Conservation (phyloP, 2,329 filamentous ascomycete species). For the Aspergillus calidoustus region DNA sequence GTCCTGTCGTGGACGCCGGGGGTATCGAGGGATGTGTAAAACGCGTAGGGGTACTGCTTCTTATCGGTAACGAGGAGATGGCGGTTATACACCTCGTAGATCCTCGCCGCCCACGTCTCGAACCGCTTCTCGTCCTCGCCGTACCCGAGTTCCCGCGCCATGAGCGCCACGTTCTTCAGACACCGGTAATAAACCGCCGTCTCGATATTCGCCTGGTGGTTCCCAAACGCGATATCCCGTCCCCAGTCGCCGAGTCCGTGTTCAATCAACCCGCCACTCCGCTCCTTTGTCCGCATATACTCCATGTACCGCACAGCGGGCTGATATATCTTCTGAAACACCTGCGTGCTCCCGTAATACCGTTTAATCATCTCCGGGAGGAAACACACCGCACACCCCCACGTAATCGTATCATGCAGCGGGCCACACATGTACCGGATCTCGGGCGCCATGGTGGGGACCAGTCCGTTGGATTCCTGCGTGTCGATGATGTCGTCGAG, state of each 20-base stretch:
- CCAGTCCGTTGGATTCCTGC: constrained; percentile 51
- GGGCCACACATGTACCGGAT: constrained; percentile 56
- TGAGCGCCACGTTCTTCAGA: constrained; percentile 28
- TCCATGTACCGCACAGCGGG: constrained; percentile 31
- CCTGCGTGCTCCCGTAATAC: constrained; percentile 30
- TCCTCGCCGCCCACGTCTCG: constrained; percentile 25
- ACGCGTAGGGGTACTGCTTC: constrained; percentile 20
- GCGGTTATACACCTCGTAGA: constrained; percentile 26
- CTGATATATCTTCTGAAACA: constrained; percentile 25
- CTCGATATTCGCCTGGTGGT: constrained; percentile 34
- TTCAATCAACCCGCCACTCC: constrained; percentile 29
- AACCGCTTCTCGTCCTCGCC: constrained; percentile 20
- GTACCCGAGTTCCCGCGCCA: constrained; percentile 28
- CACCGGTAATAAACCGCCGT: constrained; percentile 33
- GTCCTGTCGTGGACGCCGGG: constrained; percentile 24
- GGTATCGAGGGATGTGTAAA: constrained; percentile 31
- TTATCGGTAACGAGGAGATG: constrained; percentile 28
- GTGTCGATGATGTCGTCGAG: constrained; percentile 53
- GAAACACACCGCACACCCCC: constrained; percentile 31
- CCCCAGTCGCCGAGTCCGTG: constrained; percentile 33
- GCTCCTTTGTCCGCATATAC: constrained; percentile 30
- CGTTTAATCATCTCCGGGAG: constrained; percentile 27
- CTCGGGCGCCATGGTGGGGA: constrained; percentile 54
- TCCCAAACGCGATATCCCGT: constrained; percentile 31
- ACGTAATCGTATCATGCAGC: constrained; percentile 48